Evolutionary conservation across 2,329 filamentous ascomycete genomes (phyloP).

Genomic region (Westerdykella ornata): DNA sequence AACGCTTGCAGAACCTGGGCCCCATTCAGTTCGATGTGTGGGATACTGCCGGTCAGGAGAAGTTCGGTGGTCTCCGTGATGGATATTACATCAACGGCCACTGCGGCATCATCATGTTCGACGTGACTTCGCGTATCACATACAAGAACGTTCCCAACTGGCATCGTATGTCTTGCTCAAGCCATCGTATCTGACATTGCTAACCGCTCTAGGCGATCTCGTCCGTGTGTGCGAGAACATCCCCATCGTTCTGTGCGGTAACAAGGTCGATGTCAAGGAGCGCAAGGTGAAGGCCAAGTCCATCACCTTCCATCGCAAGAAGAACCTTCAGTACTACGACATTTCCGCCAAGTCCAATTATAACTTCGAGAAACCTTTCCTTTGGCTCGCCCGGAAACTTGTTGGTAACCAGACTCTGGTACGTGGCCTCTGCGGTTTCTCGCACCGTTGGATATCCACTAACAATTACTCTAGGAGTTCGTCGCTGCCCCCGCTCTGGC

Average conservation of each 20-base stretch:
- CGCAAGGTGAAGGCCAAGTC: constrained; percentile 99
- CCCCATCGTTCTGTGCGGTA: constrained; percentile 93
- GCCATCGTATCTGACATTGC: neutral
- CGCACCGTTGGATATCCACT: constrained; percentile 17
- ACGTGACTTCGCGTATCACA: constrained; percentile 97
- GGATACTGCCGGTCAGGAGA: constrained; percentile 98
- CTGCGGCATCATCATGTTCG: constrained; percentile 99
- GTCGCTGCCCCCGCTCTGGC: constrained; percentile 92
- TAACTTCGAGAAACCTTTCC: constrained; percentile 99
- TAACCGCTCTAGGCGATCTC: constrained; percentile 65
- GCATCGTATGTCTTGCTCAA: constrained; percentile 69
- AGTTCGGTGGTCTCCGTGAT: constrained; percentile 98
- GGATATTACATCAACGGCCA: constrained; percentile 99
- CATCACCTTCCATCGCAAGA: constrained; percentile 99
- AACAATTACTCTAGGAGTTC: constrained; percentile 62
- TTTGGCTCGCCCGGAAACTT: constrained; percentile 97
- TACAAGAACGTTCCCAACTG: constrained; percentile 99
- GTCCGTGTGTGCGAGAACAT: constrained; percentile 99
- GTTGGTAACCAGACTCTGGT: constrained; percentile 86
- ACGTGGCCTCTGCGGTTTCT: constrained; percentile 34
- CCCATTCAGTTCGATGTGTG: constrained; percentile 98
- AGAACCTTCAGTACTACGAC: constrained; percentile 99
- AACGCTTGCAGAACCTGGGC: constrained; percentile 66
- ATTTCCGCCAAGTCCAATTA: constrained; percentile 99
- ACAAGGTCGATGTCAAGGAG: constrained; percentile 99